A percentile compares a stretch with the other conserved stretches of the same genome.
phyloP scores from a whole-genome alignment of 768 basidiomycete genomes.

The Lactarius hengduanensis region DNA sequence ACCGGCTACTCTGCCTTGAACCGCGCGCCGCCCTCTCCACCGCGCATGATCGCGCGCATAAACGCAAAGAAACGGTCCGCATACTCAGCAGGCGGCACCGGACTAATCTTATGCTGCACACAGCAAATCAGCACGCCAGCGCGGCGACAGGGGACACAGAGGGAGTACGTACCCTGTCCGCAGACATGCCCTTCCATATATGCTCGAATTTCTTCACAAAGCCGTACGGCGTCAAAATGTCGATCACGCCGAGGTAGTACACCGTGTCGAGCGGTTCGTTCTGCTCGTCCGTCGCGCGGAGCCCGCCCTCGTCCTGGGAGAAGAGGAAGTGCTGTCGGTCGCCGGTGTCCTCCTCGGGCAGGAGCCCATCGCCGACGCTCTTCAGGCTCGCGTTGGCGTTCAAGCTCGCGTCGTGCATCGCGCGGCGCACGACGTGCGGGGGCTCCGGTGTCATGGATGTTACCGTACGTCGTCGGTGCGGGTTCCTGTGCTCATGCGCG shows the following conservation, averaged over 20 bases:
- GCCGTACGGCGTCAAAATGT: slow-evolving; percentile 91
- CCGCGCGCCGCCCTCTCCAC: slow-evolving; percentile 61
- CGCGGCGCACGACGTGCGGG: slow-evolving; percentile 81
- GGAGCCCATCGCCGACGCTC: slow-evolving; percentile 42
- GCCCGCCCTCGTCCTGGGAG: slow-evolving; percentile 94
- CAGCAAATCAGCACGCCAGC: slow-evolving; percentile 16
- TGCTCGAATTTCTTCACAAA: slow-evolving; percentile 78
- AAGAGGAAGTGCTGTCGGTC: slow-evolving; percentile 80
- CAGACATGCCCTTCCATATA: slow-evolving; percentile 86
- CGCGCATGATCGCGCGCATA: slow-evolving; percentile 82
- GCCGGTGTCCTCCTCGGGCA: slow-evolving; percentile 64
- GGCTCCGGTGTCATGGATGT: slow-evolving; percentile 54
- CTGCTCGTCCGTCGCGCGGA: slow-evolving; percentile 84
- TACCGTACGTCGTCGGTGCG: slow-evolving; percentile 10
- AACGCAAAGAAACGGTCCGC: slow-evolving; percentile 85
- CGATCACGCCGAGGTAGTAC: slow-evolving; percentile 95
- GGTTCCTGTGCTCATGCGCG: slow-evolving; percentile 40
- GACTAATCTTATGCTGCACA: slow-evolving; percentile 87
- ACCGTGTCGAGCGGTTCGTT: slow-evolving; percentile 74
- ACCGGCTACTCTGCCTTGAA: slow-evolving; percentile 45
- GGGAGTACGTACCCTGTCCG: slow-evolving; percentile 72
- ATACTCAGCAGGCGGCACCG: slow-evolving; percentile 86
- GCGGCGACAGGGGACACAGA: slow-evolving; percentile 19
- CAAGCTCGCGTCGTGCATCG: slow-evolving; percentile 80
- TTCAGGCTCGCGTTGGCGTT: slow-evolving; percentile 36